phyloP scores from a whole-genome alignment of 805 yeast species.

The Zygosaccharomyces bailii region DNA sequence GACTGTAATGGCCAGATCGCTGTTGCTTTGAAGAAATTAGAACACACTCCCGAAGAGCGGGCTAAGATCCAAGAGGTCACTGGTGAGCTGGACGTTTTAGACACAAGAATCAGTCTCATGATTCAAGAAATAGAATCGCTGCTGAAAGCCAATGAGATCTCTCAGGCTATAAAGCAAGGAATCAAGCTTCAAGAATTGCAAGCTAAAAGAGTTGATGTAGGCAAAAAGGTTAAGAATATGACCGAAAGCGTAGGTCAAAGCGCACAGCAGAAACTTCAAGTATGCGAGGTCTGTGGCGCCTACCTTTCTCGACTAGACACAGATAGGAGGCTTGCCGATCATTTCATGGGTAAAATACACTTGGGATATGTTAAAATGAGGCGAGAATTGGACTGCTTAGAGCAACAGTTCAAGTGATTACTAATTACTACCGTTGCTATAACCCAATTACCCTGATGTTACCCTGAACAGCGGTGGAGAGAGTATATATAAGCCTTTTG shows the following conservation, averaged over 20 bases:
- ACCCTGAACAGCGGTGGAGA: background rate
- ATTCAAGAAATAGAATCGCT: conserved; percentile 61
- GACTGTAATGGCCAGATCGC: conserved; percentile 67
- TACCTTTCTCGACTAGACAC: conserved; percentile 80
- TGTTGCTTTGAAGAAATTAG: conserved; percentile 56
- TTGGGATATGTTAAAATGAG: conserved; percentile 78
- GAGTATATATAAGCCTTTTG: too few species aligned
- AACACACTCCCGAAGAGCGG: conserved; percentile 69
- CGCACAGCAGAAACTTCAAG: conserved; percentile 86
- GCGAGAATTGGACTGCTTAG: conserved; percentile 44
- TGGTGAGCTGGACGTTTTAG: conserved; percentile 56
- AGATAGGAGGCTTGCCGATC: conserved; percentile 85
- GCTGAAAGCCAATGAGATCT: conserved; percentile 46
- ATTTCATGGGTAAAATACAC: conserved; percentile 84
- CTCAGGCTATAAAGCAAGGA: conserved; percentile 50
- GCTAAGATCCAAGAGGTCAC: conserved; percentile 53
- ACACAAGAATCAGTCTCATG: conserved; percentile 61
- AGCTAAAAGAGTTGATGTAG: conserved; percentile 48
- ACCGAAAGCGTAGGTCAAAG: conserved; percentile 77
- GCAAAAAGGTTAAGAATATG: conserved; percentile 54
- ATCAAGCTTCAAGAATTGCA: conserved; percentile 44
- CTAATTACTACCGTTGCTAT: background rate
- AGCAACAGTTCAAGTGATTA: conserved; percentile 18
- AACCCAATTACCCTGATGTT: background rate
- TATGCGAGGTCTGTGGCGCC: conserved; percentile 87